A percentile compares a stretch with the other conserved stretches of the same genome.
Evolutionary conservation across 306 rosid genomes (phyloP).

Genomic region (Cucumis hystrix): DNA sequence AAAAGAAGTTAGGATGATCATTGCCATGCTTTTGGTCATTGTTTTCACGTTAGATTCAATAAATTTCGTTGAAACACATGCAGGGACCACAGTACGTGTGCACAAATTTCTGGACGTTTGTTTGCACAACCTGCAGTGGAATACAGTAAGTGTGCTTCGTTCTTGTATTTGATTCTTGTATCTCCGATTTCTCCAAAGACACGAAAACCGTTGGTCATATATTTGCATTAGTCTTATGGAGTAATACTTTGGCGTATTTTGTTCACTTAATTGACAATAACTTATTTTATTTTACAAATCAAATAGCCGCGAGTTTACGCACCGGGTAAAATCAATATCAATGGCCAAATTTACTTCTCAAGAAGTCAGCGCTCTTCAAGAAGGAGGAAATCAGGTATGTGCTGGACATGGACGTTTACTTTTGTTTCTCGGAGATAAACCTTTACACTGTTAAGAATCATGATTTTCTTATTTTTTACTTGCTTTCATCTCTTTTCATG

Average conservation of each 20-base stretch:
- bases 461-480: conserved; percentile 14
- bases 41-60: conserved; percentile 10
- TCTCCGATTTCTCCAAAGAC: background rate
- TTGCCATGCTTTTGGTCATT: background rate
- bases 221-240: background rate
- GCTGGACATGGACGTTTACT: background rate
- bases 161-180: conserved; percentile 4
- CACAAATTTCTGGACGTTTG: conserved; percentile 94
- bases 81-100: conserved; percentile 99
- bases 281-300: background rate
- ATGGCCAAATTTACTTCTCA: conserved; percentile 94
- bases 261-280: conserved; percentile 7
- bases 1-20: background rate
- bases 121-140: conserved; percentile 94
- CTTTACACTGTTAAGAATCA: conserved; percentile 1
- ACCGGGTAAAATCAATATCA: conserved; percentile 83
- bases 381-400: conserved; percentile 86
- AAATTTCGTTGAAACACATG: background rate
- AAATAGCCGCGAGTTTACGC: conserved; percentile 89
- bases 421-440: conserved; percentile 4
- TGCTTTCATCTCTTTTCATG: conserved; percentile 18
- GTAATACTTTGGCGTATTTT: conserved; percentile 3
- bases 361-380: conserved; percentile 92
- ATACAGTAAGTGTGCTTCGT: conserved; percentile 79
- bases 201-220: background rate